Conservation (phyloP, 129 eudicot genomes). For the Saussurea involucrata region DNA sequence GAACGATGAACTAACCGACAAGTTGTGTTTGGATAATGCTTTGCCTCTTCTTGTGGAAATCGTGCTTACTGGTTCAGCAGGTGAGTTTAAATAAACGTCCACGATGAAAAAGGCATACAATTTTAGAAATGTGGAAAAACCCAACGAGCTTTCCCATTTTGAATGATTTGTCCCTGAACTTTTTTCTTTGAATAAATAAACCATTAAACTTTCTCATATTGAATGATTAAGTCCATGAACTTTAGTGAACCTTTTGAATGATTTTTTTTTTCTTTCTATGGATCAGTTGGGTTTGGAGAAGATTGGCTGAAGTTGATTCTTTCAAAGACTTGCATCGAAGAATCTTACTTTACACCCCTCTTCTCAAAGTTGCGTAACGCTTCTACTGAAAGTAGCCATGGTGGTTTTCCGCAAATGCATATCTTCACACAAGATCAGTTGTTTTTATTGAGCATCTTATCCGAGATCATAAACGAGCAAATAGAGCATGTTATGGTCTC, state of each 20-base stretch:
- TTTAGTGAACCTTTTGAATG: neutral
- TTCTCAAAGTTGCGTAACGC: slow-evolving; percentile 35
- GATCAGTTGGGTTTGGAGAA: slow-evolving; percentile 57
- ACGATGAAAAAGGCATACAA: neutral
- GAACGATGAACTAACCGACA: slow-evolving; percentile 27
- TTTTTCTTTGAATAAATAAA: too few relatives aligned
- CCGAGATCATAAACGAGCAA: slow-evolving; percentile 66
- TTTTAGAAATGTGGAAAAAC: neutral
- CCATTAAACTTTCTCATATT: too few relatives aligned
- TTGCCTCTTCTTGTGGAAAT: slow-evolving; percentile 53
- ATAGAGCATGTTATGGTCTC: slow-evolving; percentile 38
- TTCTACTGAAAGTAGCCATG: slow-evolving; percentile 13
- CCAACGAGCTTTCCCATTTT: neutral
- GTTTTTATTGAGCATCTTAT: slow-evolving; percentile 51
- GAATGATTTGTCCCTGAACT: neutral
- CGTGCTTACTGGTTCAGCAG: slow-evolving; percentile 48
- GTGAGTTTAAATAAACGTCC: slow-evolving; percentile 24
- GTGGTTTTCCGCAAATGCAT: slow-evolving; percentile 5
- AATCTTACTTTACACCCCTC: slow-evolving; percentile 37
- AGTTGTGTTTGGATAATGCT: slow-evolving; percentile 54
- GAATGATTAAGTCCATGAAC: neutral
- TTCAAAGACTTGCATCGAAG: slow-evolving; percentile 64
- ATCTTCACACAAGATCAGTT: slow-evolving; percentile 53
- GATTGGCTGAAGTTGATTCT: slow-evolving; percentile 70
- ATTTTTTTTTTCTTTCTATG: neutral